Percentiles rank a stretch among this genome's conserved stretches.
These are phyloP conservation scores for Stramenopiles sp. DNA, from an alignment of 352 stramenopile genomes.

Conservation along the genomic window DNA sequence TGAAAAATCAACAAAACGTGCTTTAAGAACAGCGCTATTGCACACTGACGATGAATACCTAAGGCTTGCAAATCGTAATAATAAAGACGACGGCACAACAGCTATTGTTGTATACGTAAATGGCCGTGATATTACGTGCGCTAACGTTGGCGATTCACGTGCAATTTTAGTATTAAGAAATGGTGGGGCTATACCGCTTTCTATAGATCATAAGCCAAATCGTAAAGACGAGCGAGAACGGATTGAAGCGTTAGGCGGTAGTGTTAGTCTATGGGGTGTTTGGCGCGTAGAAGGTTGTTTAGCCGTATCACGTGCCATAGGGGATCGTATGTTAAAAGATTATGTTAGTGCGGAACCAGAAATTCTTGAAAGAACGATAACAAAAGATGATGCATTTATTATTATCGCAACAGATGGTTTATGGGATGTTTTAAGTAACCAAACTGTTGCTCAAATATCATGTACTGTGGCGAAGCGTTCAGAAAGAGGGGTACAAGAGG, in stretches of 20 bases:
- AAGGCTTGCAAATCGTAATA: not conserved
- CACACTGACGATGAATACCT: not conserved
- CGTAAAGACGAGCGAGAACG: slow-evolving; percentile 58
- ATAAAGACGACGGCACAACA: not conserved
- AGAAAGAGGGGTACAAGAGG: slow-evolving; percentile 25
- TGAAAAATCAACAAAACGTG: not conserved
- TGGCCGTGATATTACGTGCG: slow-evolving; percentile 5
- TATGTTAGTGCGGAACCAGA: slow-evolving; percentile 62
- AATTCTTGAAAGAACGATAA: slow-evolving; percentile 26
- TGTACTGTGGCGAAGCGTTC: not conserved
- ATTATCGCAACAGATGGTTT: slow-evolving; percentile 67
- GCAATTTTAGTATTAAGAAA: slow-evolving; percentile 33
- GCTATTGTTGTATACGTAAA: not conserved
- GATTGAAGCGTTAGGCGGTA: slow-evolving; percentile 59
- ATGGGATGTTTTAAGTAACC: slow-evolving; percentile 66
- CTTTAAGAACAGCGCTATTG: not conserved
- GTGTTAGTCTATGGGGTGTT: slow-evolving; percentile 57
- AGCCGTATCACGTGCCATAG: slow-evolving; percentile 67
- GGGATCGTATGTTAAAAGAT: slow-evolving; percentile 38
- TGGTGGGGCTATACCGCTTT: not conserved
- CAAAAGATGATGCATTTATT: slow-evolving; percentile 46
- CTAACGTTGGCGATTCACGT: slow-evolving; percentile 49
- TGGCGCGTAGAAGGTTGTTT: slow-evolving; percentile 78
- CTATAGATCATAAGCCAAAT: slow-evolving; percentile 31
- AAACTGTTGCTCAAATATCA: not conserved